phyloP scores from a whole-genome alignment of 768 basidiomycete genomes.

The Mycena belliarum region DNA sequence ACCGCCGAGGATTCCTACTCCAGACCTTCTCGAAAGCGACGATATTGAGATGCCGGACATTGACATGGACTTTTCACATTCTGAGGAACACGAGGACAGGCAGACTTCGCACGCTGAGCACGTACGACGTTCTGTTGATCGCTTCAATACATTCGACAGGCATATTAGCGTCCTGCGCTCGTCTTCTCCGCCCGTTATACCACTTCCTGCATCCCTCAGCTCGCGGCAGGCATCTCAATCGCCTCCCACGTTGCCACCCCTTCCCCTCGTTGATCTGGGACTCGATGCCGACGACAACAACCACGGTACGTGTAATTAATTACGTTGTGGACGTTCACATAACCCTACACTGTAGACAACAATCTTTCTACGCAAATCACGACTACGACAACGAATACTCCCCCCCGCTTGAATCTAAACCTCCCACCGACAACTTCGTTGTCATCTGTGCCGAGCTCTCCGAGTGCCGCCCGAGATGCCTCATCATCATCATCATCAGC shows the following conservation, averaged over 20 bases:
- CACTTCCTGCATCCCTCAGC: conserved; percentile 16
- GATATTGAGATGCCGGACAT: conserved; percentile 56
- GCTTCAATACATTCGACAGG: conserved; percentile 55
- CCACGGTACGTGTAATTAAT: conserved; percentile 12
- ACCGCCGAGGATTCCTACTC: conserved; percentile 45
- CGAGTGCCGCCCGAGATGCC: conserved; percentile 1
- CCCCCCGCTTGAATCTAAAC: conserved; percentile 18
- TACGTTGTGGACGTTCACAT: background rate
- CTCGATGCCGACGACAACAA: conserved; percentile 19
- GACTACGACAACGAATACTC: conserved; percentile 8
- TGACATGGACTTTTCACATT: conserved; percentile 21
- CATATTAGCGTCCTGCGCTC: conserved; percentile 51
- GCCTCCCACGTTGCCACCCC: conserved; percentile 34
- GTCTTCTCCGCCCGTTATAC: conserved; percentile 33
- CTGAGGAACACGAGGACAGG: conserved; percentile 24
- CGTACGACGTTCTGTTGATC: conserved; percentile 47
- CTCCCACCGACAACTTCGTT: conserved; percentile 18
- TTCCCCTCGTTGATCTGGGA: conserved; percentile 29
- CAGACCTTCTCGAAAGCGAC: conserved; percentile 38
- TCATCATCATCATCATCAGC: conserved; percentile 5
- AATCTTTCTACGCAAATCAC: conserved; percentile 12
- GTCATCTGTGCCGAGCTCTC: conserved; percentile 13
- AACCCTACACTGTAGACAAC: conserved; percentile 8
- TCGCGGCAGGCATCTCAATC: conserved; percentile 17
- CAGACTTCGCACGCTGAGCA: conserved; percentile 32